phyloP scores from a whole-genome alignment of 495 filamentous ascomycete species.

The Penicillium samsonianum region DNA sequence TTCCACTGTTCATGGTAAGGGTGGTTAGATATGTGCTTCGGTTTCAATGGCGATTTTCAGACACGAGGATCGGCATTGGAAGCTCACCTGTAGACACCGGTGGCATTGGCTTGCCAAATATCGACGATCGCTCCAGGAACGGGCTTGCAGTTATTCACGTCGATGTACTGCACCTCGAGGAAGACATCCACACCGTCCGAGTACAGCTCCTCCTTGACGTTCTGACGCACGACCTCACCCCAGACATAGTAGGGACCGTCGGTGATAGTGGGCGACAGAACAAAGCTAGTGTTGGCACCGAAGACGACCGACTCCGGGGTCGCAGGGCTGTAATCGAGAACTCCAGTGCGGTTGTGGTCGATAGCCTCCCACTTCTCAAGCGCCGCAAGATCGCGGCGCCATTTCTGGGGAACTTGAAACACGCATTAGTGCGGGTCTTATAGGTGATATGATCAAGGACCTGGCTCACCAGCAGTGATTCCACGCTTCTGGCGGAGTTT shows the following conservation, averaged over 20 bases:
- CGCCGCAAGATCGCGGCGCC: slow-evolving; percentile 33
- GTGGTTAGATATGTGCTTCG: not conserved
- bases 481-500: slow-evolving; percentile 52
- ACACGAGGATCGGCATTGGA: not conserved
- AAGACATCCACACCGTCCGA: slow-evolving; percentile 47
- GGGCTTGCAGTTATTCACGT: slow-evolving; percentile 41
- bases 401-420: slow-evolving; percentile 31
- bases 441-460: not conserved
- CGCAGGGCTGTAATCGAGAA: slow-evolving; percentile 25
- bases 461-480: slow-evolving; percentile 46
- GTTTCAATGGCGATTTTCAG: not conserved
- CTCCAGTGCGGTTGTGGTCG: slow-evolving; percentile 41
- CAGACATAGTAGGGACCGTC: slow-evolving; percentile 58
- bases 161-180: slow-evolving; percentile 53
- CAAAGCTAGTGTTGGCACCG: slow-evolving; percentile 53
- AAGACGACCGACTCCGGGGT: slow-evolving; percentile 47
- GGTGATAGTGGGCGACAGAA: slow-evolving; percentile 54
- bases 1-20: slow-evolving; percentile 25
- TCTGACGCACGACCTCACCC: slow-evolving; percentile 48
- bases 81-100: slow-evolving; percentile 53
- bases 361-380: slow-evolving; percentile 56
- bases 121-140: slow-evolving; percentile 37
- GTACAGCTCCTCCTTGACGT: slow-evolving; percentile 44
- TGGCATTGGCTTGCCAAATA: slow-evolving; percentile 49
- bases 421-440: not conserved